A percentile compares a stretch with the other conserved stretches of the same genome.
phyloP scores from a whole-genome alignment of 1,284 basidiomycete genomes.

The Ustilago vetiveriae region DNA sequence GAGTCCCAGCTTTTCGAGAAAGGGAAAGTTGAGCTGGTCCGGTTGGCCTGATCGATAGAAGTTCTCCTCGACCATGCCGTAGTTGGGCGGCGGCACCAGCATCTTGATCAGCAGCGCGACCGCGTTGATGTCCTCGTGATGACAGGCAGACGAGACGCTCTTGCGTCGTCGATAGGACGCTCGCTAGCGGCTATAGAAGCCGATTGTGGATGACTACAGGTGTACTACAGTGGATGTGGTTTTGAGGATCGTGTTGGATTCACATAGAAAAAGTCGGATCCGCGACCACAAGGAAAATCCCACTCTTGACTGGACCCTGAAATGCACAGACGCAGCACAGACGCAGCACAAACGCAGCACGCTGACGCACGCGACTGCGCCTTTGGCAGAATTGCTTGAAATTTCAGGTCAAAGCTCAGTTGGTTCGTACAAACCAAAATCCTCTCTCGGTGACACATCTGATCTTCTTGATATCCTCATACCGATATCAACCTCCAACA shows the following conservation, averaged over 20 bases:
- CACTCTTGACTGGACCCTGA: not conserved
- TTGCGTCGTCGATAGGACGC: too few relatives aligned
- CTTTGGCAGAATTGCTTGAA: not conserved
- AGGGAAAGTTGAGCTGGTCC: constrained; percentile 71
- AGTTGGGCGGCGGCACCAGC: constrained; percentile 71
- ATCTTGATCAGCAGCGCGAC: constrained; percentile 28
- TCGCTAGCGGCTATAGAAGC: too few relatives aligned
- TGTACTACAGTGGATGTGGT: too few relatives aligned
- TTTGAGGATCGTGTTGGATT: too few relatives aligned
- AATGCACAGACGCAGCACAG: not conserved
- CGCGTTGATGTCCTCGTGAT: not conserved
- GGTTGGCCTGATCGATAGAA: constrained; percentile 71
- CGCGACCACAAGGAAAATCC: not conserved
- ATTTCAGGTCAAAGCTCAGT: not conserved
- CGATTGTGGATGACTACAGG: too few relatives aligned
- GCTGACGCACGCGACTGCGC: constrained; percentile 19
- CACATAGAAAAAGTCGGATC: too few relatives aligned
- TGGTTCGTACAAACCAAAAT: not conserved
- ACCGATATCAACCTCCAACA: too few relatives aligned
- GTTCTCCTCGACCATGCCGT: constrained; percentile 71
- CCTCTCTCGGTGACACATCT: not conserved
- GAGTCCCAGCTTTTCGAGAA: constrained; percentile 70
- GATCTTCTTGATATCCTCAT: too few relatives aligned
- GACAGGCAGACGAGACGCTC: not conserved
- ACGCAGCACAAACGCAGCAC: constrained; percentile 9